Conservation (phyloP, 139 green algal species). For the Astrephomene gubernaculifera region DNA sequence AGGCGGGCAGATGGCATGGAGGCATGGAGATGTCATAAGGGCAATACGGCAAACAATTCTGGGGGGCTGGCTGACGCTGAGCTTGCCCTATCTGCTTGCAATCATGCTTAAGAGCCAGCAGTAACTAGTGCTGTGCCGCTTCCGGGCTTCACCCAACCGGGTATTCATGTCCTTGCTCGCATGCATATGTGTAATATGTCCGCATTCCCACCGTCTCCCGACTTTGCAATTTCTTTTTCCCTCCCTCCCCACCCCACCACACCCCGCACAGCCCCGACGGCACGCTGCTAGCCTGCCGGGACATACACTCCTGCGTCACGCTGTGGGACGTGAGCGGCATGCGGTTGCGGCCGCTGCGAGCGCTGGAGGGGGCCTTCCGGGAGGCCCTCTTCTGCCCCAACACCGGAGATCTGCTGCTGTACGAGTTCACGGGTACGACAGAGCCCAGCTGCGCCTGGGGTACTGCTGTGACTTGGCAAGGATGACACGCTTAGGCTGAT, state of each 20-base stretch:
- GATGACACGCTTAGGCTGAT: background rate
- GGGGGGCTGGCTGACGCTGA: no score
- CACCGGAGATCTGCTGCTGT: constrained; percentile 33
- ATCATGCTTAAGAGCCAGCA: background rate
- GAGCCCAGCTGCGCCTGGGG: background rate
- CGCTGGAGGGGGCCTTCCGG: constrained; percentile 20
- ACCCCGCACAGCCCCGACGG: constrained; percentile 14
- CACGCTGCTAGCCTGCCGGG: constrained; percentile 20
- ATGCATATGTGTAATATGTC: no score
- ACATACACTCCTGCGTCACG: background rate
- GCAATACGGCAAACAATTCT: background rate
- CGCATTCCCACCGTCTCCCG: no score
- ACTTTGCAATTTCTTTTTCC: no score
- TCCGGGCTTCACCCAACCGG: background rate
- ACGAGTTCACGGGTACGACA: constrained; percentile 14
- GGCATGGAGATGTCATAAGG: background rate
- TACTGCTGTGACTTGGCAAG: background rate
- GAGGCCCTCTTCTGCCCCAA: constrained; percentile 20
- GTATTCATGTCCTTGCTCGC: no score
- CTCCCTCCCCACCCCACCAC: background rate
- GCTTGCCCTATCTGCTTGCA: background rate
- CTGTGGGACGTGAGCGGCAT: constrained; percentile 35
- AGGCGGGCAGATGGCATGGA: background rate
- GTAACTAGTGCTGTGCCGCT: background rate
- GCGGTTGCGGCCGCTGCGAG: constrained; percentile 5